Percentiles rank a stretch among this genome's conserved stretches.
Conservation (phyloP, 129 eudicot species). For the Chrysanthemum makinoi region DNA sequence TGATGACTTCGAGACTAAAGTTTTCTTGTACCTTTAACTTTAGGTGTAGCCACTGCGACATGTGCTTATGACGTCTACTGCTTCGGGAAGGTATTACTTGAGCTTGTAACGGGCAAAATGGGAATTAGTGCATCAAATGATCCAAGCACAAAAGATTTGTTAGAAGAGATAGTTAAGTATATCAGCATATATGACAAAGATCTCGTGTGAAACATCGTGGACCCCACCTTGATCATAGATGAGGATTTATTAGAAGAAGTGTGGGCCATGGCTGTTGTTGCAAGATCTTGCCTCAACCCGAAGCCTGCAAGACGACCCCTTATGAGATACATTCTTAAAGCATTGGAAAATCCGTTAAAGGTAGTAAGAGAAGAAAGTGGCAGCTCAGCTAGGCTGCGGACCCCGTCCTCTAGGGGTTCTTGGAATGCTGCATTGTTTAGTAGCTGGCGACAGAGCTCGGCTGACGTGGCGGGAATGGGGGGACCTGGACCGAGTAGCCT, state of each 20-base stretch:
- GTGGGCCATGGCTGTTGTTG: slow-evolving; percentile 96
- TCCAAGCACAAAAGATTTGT: slow-evolving; percentile 55
- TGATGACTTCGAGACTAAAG: neutral
- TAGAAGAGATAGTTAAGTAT: slow-evolving; percentile 60
- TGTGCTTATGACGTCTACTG: slow-evolving; percentile 92
- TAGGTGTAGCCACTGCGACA: slow-evolving; percentile 63
- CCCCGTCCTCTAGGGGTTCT: slow-evolving; percentile 83
- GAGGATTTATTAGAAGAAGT: slow-evolving; percentile 91
- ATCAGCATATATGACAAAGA: slow-evolving; percentile 91
- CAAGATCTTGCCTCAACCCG: slow-evolving; percentile 86
- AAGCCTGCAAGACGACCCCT: slow-evolving; percentile 77
- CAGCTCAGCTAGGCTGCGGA: slow-evolving; percentile 72
- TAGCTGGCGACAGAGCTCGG: slow-evolving; percentile 85
- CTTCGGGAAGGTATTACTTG: slow-evolving; percentile 84
- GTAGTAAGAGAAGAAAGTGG: slow-evolving; percentile 84
- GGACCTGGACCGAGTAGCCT: slow-evolving; percentile 58
- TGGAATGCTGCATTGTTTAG: slow-evolving; percentile 73
- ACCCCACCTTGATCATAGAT: slow-evolving; percentile 74
- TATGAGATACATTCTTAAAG: slow-evolving; percentile 76
- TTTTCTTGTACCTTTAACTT: slow-evolving; percentile 8
- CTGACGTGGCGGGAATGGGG: slow-evolving; percentile 41
- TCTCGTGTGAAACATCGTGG: slow-evolving; percentile 80
- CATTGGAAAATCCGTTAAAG: slow-evolving; percentile 86
- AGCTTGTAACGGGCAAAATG: slow-evolving; percentile 86
- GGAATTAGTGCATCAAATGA: slow-evolving; percentile 83